Percentiles rank a stretch among this genome's conserved stretches.
These are phyloP conservation scores for Protomyces inouyei DNA, from an alignment of 1,139 yeast species.

Conservation along the genomic window DNA sequence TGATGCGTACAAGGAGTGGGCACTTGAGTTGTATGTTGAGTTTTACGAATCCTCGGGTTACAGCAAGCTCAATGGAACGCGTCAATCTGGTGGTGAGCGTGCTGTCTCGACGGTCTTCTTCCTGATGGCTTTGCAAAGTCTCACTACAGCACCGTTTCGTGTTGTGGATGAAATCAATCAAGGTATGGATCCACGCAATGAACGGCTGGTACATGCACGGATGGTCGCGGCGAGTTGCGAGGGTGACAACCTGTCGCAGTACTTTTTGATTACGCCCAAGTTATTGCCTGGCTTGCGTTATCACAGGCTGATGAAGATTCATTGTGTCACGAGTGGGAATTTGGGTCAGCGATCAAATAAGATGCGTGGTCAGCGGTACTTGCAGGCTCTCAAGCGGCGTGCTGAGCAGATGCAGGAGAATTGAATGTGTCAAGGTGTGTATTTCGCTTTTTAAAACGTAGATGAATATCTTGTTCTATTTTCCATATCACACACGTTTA, in stretches of 20 bases:
- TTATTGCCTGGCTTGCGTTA: conserved; percentile 72
- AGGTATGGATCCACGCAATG: conserved; percentile 96
- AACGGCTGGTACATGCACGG: conserved; percentile 76
- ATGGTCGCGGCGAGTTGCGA: conserved; percentile 82
- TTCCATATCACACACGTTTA: not conserved
- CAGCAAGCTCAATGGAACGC: conserved; percentile 69
- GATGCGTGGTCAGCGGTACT: conserved; percentile 9
- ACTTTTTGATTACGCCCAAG: conserved; percentile 90
- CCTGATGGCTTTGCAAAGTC: conserved; percentile 85
- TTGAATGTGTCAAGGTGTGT: not conserved
- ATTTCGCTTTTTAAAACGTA: too few relatives aligned
- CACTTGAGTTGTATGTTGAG: conserved; percentile 73
- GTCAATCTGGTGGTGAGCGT: conserved; percentile 97
- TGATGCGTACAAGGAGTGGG: conserved; percentile 65
- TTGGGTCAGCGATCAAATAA: conserved; percentile 26
- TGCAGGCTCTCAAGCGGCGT: conserved; percentile 13
- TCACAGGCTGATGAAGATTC: conserved; percentile 76
- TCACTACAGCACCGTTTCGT: conserved; percentile 84
- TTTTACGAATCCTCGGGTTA: conserved; percentile 72
- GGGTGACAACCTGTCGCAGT: conserved; percentile 50
- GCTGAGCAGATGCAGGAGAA: conserved; percentile 5
- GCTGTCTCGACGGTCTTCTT: conserved; percentile 91
- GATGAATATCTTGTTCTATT: too few relatives aligned
- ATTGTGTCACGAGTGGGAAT: conserved; percentile 70
- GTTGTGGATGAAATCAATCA: conserved; percentile 98